Percentiles rank a stretch among this genome's conserved stretches.
Evolutionary conservation across 371 early-diverging fungal genomes (phyloP).

Genomic region (Mortierella sp.): DNA sequence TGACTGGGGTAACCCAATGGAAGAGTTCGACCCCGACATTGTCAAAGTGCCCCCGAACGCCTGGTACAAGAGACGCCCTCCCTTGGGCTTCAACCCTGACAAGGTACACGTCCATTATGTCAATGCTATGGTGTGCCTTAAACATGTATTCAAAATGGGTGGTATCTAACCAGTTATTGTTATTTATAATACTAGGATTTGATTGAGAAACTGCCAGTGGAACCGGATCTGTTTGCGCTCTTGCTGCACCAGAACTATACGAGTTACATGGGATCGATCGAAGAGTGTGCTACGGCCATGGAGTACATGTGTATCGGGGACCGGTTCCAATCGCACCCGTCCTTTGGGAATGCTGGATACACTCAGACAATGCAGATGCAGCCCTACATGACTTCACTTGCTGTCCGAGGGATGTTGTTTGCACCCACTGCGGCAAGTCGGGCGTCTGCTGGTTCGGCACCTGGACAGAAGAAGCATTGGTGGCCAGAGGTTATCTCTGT

Average conservation of each 20-base stretch:
- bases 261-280: constrained; percentile 26
- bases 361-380: constrained; percentile 46
- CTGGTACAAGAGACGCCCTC: constrained; percentile 44
- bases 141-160: neutral
- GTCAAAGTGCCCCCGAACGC: constrained; percentile 53
- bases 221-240: constrained; percentile 58
- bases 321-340: constrained; percentile 21
- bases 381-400: constrained; percentile 45
- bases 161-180: neutral
- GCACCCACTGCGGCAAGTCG: constrained; percentile 37
- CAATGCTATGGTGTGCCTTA: neutral
- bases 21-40: constrained; percentile 24
- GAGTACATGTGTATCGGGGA: constrained; percentile 42
- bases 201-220: constrained; percentile 62
- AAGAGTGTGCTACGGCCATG: constrained; percentile 42
- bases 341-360: constrained; percentile 14
- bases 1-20: constrained; percentile 24
- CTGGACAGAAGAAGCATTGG: constrained; percentile 39
- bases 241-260: constrained; percentile 67
- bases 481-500: constrained; percentile 47
- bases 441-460: neutral
- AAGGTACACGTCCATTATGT: constrained; percentile 32
- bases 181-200: constrained; percentile 44
- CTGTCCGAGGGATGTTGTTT: constrained; percentile 38
- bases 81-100: constrained; percentile 61